These are phyloP conservation scores for Diutina pseudorugosa DNA, from an alignment of 1,139 yeast species.

Conservation along the genomic window DNA sequence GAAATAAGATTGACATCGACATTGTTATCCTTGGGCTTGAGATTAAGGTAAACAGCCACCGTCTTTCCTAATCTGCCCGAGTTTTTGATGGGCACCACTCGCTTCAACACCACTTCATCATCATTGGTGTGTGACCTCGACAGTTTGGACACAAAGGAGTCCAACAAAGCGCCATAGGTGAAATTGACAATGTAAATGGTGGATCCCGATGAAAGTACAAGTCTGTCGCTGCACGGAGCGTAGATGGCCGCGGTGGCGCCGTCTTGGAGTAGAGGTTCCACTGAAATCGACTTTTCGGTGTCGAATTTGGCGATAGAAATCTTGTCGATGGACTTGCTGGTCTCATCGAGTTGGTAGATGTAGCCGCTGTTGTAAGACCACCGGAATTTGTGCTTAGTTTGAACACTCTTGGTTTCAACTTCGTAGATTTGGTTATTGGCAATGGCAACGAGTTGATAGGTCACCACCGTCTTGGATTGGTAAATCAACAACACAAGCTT, in stretches of 20 bases:
- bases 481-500: neutral
- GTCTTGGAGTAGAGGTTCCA: neutral
- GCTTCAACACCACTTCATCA: neutral
- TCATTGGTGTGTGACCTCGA: neutral
- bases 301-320: neutral
- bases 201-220: slow-evolving; percentile 27
- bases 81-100: slow-evolving; percentile 2
- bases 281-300: neutral
- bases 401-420: neutral
- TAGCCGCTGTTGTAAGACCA: neutral
- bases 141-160: slow-evolving; percentile 15
- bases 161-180: slow-evolving; percentile 31
- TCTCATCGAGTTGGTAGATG: neutral
- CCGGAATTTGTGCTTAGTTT: neutral
- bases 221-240: slow-evolving; percentile 30
- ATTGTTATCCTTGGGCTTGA: slow-evolving; percentile 30
- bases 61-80: slow-evolving; percentile 14
- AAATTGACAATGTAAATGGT: slow-evolving; percentile 31
- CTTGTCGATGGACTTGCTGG: neutral
- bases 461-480: neutral
- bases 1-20: slow-evolving; percentile 34
- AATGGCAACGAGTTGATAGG: neutral
- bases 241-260: slow-evolving; percentile 4
- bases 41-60: slow-evolving; percentile 29
- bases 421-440: neutral